Evolutionary conservation across 805 yeast genomes (phyloP), one percentile per base, ranked within the genome.

Genomic region (Jamesozyma lodderae): DNA sequence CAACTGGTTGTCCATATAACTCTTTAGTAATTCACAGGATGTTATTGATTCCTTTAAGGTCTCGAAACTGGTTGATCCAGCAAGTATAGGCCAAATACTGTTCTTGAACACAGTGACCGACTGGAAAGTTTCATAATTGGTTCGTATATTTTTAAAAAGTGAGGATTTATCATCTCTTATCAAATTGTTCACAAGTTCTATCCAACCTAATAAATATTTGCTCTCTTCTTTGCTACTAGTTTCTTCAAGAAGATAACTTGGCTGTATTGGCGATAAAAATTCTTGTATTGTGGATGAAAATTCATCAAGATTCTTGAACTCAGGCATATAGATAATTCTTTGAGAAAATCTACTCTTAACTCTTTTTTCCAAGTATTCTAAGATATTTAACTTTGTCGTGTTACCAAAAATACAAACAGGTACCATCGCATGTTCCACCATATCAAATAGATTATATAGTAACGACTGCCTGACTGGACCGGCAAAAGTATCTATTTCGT

Each of bases 301-400:
- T 11, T 66, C 70, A 1, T 69, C 74, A 2, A 75, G 48, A 2
- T 64, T 57, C 1, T 48, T 46, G 0, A 79, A 67, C 35, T 76
- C 77, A 19, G 73, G 72, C 26, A 86, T 65, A 14, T 70, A 69
- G 18, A 87, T 69, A 2, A 81, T 60, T 35, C 94, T 64, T 53
- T 90, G 96, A 14, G 92, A 79, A 57, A 88, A 92, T 46, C 99
- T 66, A 40, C 94, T 80, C 47, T 86, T 72, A 1, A 92, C 97
- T 51, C 99, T 70, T 53, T 90, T 92, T 53, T 92, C 99, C 33
- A 92, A 64, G 49, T 76, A 68, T 49, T 90, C 96, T 35, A 88
- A 68, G 0, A 86, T 71, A 5, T 83, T 84, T 35, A 85, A 66
- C 37, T 80, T 77, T 1, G 88, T 71, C 1, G 94, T 79, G 10